Evolutionary conservation across 2,329 filamentous ascomycete species (phyloP).

Genomic region (Xylariaceae sp.): DNA sequence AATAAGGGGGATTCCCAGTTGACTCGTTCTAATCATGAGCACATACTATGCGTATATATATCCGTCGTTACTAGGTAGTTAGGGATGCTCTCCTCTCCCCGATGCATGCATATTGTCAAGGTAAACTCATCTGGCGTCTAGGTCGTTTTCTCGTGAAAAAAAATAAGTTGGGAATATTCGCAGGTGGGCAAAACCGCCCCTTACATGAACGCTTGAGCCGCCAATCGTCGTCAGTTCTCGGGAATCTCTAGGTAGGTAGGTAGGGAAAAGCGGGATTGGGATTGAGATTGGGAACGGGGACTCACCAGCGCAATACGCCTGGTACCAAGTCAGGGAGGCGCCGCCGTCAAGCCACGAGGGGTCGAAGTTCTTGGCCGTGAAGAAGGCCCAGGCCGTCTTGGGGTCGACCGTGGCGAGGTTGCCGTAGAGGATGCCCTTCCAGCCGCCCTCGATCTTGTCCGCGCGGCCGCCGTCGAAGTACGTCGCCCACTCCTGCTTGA

Average conservation of each 20-base stretch:
- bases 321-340: conserved; percentile 81
- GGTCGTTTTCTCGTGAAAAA: conserved; percentile 4
- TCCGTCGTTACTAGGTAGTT: not conserved
- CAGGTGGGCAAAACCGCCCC: not conserved
- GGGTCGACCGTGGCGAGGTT: conserved; percentile 82
- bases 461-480: conserved; percentile 73
- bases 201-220: conserved; percentile 34
- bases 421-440: conserved; percentile 82
- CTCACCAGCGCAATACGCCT: conserved; percentile 76
- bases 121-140: not conserved
- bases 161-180: no score
- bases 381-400: conserved; percentile 71
- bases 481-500: conserved; percentile 78
- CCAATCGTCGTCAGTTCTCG: conserved; percentile 14
- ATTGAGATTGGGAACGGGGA: no score
- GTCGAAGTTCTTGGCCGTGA: conserved; percentile 68
- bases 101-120: conserved; percentile 5
- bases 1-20: not conserved
- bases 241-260: not conserved
- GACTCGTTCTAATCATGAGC: conserved; percentile 3
- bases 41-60: conserved; percentile 3
- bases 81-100: no score
- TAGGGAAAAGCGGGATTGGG: not conserved
- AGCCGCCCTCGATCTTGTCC: conserved; percentile 70
- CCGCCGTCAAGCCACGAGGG: conserved; percentile 76